Conservation (phyloP, 2,329 filamentous ascomycete genomes). For the Madurella mycetomatis region DNA sequence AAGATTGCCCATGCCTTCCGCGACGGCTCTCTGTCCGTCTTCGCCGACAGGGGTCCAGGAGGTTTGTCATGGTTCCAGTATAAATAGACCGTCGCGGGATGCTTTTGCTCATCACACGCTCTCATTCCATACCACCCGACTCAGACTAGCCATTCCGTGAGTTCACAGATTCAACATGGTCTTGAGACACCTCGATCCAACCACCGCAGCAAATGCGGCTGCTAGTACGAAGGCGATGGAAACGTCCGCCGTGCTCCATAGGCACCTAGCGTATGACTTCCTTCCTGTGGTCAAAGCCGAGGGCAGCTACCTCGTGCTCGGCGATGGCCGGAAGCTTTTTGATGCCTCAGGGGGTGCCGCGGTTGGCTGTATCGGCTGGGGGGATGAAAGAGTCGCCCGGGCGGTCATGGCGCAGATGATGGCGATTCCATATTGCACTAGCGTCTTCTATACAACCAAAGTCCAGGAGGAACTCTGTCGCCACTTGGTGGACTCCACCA, state of each 20-base stretch:
- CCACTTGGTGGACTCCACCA: constrained; percentile 34
- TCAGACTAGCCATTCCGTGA: neutral
- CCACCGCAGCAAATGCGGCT: neutral
- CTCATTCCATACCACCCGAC: neutral
- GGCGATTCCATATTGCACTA: constrained; percentile 40
- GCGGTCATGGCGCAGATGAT: constrained; percentile 39
- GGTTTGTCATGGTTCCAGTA: constrained; percentile 7
- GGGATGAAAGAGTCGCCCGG: constrained; percentile 37
- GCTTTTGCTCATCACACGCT: neutral
- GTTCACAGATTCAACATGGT: constrained; percentile 19
- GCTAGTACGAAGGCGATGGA: neutral
- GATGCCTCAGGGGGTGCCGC: constrained; percentile 45
- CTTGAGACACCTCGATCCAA: constrained; percentile 15
- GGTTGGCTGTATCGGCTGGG: constrained; percentile 45
- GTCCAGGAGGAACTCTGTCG: constrained; percentile 39
- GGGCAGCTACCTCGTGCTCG: constrained; percentile 37
- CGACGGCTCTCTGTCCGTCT: constrained; percentile 5
- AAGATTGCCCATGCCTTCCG: constrained; percentile 3
- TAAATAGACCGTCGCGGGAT: neutral
- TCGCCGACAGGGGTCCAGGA: constrained; percentile 8
- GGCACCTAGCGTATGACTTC: constrained; percentile 34
- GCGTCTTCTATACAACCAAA: constrained; percentile 39
- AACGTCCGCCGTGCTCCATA: constrained; percentile 37
- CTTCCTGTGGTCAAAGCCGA: constrained; percentile 31
- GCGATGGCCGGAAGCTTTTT: constrained; percentile 39